phyloP scores from a whole-genome alignment of 768 basidiomycete genomes.

The Mycena rebaudengoi region DNA sequence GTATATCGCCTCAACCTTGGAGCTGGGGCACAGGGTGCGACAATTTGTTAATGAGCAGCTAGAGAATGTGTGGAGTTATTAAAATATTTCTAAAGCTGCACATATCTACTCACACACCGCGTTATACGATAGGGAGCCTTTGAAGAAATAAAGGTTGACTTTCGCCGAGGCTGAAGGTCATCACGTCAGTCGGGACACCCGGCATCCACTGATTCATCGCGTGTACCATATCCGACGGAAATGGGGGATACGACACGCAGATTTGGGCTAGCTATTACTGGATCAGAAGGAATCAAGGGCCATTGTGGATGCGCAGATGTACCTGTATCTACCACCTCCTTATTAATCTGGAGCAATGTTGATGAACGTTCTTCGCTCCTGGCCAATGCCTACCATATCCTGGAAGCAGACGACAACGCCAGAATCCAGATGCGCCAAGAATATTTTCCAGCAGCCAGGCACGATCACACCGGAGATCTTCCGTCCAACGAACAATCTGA shows the following conservation, averaged over 20 bases:
- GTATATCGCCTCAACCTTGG: no score
- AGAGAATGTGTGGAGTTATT: no score
- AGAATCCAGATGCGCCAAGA: conserved; percentile 71
- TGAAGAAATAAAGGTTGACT: no score
- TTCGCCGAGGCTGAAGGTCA: no score
- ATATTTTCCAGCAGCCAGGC: conserved; percentile 81
- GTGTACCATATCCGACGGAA: conserved; percentile 91
- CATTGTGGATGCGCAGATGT: conserved; percentile 3
- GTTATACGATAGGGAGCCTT: no score
- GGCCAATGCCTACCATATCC: conserved; percentile 63
- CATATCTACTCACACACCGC: no score
- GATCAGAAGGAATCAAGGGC: neutral
- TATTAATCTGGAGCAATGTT: conserved; percentile 62
- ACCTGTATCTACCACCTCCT: conserved; percentile 74
- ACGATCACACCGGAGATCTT: conserved; percentile 65
- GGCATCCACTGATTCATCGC: no score
- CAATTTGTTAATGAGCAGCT: no score
- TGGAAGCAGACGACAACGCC: conserved; percentile 68
- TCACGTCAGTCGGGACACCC: no score
- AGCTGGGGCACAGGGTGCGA: no score
- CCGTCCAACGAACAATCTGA: conserved; percentile 53
- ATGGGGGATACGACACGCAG: conserved; percentile 91
- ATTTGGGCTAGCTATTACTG: conserved; percentile 66
- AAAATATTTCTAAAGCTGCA: no score
- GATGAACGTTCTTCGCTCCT: conserved; percentile 10